These are phyloP conservation scores for Aspergillus neoniger DNA, from an alignment of 2,329 filamentous ascomycete genomes.

Conservation along the genomic window DNA sequence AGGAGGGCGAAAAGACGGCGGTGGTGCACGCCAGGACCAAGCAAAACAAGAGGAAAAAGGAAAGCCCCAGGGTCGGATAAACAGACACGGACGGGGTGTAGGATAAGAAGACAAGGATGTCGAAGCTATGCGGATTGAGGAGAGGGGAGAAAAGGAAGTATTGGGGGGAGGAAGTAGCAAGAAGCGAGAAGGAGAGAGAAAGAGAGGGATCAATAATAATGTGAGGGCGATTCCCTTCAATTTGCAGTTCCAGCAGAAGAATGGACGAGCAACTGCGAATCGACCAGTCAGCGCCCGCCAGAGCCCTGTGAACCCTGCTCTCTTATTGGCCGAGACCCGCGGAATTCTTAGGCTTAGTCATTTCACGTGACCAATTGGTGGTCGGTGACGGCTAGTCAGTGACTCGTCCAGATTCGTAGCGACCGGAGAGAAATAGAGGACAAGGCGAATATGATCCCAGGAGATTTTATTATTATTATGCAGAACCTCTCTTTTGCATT, in stretches of 20 bases:
- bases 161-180: slow-evolving; percentile 16
- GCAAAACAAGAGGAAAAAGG: slow-evolving; percentile 13
- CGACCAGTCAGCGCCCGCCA: slow-evolving; percentile 14
- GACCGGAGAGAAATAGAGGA: neutral
- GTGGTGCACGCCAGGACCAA: slow-evolving; percentile 26
- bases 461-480: neutral
- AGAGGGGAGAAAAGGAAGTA: slow-evolving; percentile 17
- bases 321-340: slow-evolving; percentile 11
- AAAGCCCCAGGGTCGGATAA: slow-evolving; percentile 6
- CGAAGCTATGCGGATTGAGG: slow-evolving; percentile 7
- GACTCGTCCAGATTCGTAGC: neutral
- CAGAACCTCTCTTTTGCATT: too few species aligned
- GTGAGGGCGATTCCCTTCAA: slow-evolving; percentile 10
- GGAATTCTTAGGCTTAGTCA: slow-evolving; percentile 4
- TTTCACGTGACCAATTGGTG: slow-evolving; percentile 5
- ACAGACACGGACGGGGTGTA: slow-evolving; percentile 24
- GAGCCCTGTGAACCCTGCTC: slow-evolving; percentile 1
- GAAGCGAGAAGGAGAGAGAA: slow-evolving; percentile 17
- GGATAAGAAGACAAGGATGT: neutral
- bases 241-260: slow-evolving; percentile 11
- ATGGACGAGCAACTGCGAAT: slow-evolving; percentile 4
- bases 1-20: slow-evolving; percentile 31
- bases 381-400: neutral
- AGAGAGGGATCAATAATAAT: slow-evolving; percentile 19
- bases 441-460: neutral